These are phyloP conservation scores for Mangifera indica DNA, from an alignment of 345 rosid genomes.

Conservation along the genomic window DNA sequence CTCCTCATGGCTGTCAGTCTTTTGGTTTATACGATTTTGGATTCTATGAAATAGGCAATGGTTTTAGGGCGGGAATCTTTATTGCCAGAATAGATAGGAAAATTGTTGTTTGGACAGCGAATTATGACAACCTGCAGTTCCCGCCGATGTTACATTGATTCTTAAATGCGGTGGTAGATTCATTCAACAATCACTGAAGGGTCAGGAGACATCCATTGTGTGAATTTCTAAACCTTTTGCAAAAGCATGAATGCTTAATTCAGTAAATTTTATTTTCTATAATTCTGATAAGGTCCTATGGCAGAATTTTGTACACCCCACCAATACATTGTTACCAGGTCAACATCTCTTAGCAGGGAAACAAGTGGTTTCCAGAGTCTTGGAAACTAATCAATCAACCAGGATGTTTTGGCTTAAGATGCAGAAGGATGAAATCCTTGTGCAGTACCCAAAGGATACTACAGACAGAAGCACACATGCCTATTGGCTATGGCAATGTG, in stretches of 20 bases:
- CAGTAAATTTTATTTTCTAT: conserved; percentile 33
- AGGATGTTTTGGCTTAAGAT: conserved; percentile 27
- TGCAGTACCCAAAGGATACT: conserved; percentile 29
- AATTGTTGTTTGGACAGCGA: conserved; percentile 28
- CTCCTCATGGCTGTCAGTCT: neutral
- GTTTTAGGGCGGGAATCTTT: no score
- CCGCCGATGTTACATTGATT: conserved; percentile 6
- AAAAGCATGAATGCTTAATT: conserved; percentile 30
- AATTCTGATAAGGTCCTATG: conserved; percentile 22
- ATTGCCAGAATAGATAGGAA: neutral
- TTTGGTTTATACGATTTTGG: neutral
- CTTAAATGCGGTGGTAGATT: conserved; percentile 16
- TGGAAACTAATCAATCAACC: conserved; percentile 13
- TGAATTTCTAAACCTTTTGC: neutral
- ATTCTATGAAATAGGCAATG: neutral
- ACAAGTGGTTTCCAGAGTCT: conserved; percentile 19
- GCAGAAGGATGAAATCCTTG: conserved; percentile 30
- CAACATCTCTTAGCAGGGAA: conserved; percentile 18
- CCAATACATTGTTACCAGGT: conserved; percentile 22
- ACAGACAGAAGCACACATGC: neutral
- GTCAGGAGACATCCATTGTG: conserved; percentile 11
- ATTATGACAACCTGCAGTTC: conserved; percentile 19
- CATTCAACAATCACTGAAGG: conserved; percentile 2
- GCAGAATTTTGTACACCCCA: no score
- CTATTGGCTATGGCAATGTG: conserved; percentile 7